phyloP scores from a whole-genome alignment of 169 alveolate species.

The Babesia microti region DNA sequence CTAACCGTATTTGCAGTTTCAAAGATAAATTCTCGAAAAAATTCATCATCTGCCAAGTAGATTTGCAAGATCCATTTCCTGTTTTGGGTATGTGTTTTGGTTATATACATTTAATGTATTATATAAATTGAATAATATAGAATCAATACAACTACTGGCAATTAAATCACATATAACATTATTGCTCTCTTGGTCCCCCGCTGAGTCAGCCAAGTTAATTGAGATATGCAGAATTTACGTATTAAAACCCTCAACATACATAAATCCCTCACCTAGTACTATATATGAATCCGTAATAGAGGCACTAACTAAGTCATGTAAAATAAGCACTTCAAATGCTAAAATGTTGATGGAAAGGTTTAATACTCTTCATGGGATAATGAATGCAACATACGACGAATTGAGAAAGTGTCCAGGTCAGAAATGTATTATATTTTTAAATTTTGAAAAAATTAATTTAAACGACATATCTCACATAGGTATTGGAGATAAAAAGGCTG shows the following conservation, averaged over 20 bases:
- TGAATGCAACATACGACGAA: slow-evolving; percentile 6
- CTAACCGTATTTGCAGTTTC: slow-evolving; percentile 40
- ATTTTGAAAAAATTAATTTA: not conserved
- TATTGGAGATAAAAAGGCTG: slow-evolving; percentile 29
- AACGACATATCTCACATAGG: slow-evolving; percentile 15
- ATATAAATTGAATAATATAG: not conserved
- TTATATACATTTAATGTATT: not conserved
- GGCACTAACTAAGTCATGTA: slow-evolving; percentile 8
- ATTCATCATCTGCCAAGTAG: slow-evolving; percentile 38
- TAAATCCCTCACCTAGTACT: slow-evolving; percentile 7
- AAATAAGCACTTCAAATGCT: slow-evolving; percentile 25
- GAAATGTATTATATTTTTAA: not conserved
- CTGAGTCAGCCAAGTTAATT: slow-evolving; percentile 32
- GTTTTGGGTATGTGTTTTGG: slow-evolving; percentile 10
- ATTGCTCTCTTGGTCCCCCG: slow-evolving; percentile 36
- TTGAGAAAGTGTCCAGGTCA: slow-evolving; percentile 19
- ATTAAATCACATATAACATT: slow-evolving; percentile 21
- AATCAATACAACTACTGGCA: slow-evolving; percentile 12
- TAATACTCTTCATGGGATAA: slow-evolving; percentile 13
- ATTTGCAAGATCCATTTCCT: slow-evolving; percentile 16
- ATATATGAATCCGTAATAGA: too few relatives aligned
- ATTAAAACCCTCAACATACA: slow-evolving; percentile 15
- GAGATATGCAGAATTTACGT: slow-evolving; percentile 33
- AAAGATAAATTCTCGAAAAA: slow-evolving; percentile 25
- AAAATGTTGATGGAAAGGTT: slow-evolving; percentile 1